Base-by-base conservation (phyloP, 192 early-diverging fungal species). In the Coemansia sp. region DNA sequence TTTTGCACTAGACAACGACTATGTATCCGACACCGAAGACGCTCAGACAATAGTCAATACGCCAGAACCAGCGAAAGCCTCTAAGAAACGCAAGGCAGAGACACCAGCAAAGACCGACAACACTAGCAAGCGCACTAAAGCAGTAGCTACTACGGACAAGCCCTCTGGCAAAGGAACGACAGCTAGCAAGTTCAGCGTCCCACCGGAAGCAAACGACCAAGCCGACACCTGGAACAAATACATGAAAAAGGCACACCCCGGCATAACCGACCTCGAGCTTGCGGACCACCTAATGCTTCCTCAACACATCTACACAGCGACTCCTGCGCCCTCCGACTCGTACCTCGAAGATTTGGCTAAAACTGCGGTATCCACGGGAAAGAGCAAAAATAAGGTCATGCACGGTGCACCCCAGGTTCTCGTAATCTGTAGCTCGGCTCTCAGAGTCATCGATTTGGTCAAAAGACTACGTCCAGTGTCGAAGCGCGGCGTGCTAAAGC, bases 401-500 rank as follows among this genome's bases (percentile, higher is more conserved):
- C 51, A 60, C 17, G 82, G 77, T 4, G 77, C 77, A 12, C 82
- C 82, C 3, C 77, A 75, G 29, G 71, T 80, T 25, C 72, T 84
- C 4, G 67, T 84, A 5, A 62, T 84, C 8, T 72, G 77, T 63
- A 77, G 82, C 50, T 76, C 77, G 9, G 82, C 82, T 27, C 39
- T 80, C 25, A 60, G 82, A 2, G 82, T 73, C 17, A 19, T 84
- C 0, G 82, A 84, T 11, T 41, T 84, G 63, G 77, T 84, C 55
- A 71, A 68, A 31, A 57, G 57, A 21, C 25, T 76, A 29, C 74
- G 82, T 0, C 69, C 68, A 0, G 29, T 84, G 23, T 63, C 69
- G 7, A 67, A 72, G 46, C 63, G 74, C 4, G 41, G 59, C 0
- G 75, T 77, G 44, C n/a, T 71, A 29, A 84, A 84, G 62, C 69